These are phyloP conservation scores for Lathyrus tuberosus DNA, from an alignment of 306 rosid genomes.

Conservation along the genomic window DNA sequence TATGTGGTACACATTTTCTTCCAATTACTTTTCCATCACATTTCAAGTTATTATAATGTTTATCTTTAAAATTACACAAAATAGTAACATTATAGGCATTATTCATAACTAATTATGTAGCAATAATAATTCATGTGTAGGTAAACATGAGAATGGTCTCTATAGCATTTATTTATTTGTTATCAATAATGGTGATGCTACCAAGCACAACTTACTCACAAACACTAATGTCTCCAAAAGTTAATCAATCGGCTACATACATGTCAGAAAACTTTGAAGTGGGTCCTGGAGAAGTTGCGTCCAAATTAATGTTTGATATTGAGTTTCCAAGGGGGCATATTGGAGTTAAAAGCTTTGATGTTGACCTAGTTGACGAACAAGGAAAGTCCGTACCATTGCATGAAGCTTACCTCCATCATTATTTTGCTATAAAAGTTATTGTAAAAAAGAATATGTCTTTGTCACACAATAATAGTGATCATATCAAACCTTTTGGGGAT, in stretches of 20 bases:
- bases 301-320: not conserved
- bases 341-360: constrained; percentile 6
- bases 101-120: no score
- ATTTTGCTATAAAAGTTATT: not conserved
- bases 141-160: no score
- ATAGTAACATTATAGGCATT: no score
- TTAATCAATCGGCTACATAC: constrained; percentile 4
- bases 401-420: constrained; percentile 27
- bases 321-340: no score
- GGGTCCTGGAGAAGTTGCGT: not conserved
- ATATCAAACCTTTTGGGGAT: not conserved
- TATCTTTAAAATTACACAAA: no score
- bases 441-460: no score
- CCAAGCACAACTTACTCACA: not conserved
- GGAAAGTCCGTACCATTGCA: not conserved
- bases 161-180: no score
- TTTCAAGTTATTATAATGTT: no score
- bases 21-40: not conserved
- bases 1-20: no score
- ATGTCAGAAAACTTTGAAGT: not conserved
- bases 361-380: constrained; percentile 26
- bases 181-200: not conserved
- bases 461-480: not conserved
- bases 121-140: no score
- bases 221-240: not conserved